Percentiles rank a stretch among this genome's conserved stretches.
phyloP scores from a whole-genome alignment of 805 yeast species.

The Ogataea philodendri region DNA sequence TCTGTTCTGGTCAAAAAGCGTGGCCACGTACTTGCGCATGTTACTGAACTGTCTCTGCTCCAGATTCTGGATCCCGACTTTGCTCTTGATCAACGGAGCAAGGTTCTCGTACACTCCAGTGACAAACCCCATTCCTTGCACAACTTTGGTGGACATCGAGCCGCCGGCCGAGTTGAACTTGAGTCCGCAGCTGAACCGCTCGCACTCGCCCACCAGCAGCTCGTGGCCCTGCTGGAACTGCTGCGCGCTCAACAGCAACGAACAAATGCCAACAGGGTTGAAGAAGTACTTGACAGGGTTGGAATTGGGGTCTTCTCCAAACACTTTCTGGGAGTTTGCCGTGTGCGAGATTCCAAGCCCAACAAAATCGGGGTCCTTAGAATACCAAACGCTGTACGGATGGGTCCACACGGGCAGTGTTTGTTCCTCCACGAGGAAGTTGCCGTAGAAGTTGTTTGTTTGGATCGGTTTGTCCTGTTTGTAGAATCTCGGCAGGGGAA shows the following conservation, averaged over 20 bases:
- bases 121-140: conserved; percentile 80
- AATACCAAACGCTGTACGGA: conserved; percentile 75
- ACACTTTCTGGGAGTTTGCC: conserved; percentile 56
- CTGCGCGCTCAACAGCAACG: conserved; percentile 49
- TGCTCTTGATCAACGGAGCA: conserved; percentile 54
- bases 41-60: conserved; percentile 38
- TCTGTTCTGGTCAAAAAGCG: conserved; percentile 50
- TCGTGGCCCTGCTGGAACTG: conserved; percentile 36
- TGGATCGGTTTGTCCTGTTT: conserved; percentile 49
- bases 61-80: conserved; percentile 61
- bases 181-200: conserved; percentile 33
- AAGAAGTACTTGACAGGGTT: conserved; percentile 52
- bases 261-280: conserved; percentile 66
- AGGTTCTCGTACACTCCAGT: conserved; percentile 58
- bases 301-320: conserved; percentile 58
- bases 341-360: conserved; percentile 74
- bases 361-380: conserved; percentile 36
- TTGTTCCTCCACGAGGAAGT: conserved; percentile 64
- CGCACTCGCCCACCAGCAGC: conserved; percentile 32
- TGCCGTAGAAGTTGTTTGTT: conserved; percentile 79
- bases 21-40: conserved; percentile 53
- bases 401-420: conserved; percentile 75
- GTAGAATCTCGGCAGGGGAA: conserved; percentile 55
- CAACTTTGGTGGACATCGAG: conserved; percentile 48
- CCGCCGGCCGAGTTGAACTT: conserved; percentile 36